Conservation (phyloP, 1,284 basidiomycete genomes). For the Vanrija humicola region DNA sequence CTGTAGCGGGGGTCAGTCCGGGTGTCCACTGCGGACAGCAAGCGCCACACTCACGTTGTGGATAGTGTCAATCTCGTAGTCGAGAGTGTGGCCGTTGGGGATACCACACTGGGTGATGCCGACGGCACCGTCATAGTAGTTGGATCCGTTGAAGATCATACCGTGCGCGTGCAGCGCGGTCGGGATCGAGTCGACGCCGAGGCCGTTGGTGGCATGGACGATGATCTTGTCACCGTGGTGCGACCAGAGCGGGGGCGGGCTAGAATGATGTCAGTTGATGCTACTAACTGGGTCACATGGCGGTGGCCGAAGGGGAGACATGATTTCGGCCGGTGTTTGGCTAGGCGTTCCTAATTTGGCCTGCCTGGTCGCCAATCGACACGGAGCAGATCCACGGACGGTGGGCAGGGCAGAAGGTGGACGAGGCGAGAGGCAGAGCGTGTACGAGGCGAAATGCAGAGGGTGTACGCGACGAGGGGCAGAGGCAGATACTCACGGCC, state of each 20-base stretch:
- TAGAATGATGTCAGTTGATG: conserved; percentile 35
- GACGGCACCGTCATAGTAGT: conserved; percentile 83
- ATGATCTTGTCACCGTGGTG: conserved; percentile 60
- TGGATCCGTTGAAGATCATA: conserved; percentile 82
- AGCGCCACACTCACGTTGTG: conserved; percentile 4
- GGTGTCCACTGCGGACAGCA: too few relatives aligned
- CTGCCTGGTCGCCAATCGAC: not conserved
- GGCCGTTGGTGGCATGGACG: conserved; percentile 68
- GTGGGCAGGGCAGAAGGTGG: too few relatives aligned
- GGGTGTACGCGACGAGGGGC: too few relatives aligned
- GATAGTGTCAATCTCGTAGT: conserved; percentile 71
- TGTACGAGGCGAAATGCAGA: too few relatives aligned
- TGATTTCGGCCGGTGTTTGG: not conserved
- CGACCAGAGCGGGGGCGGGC: conserved; percentile 74
- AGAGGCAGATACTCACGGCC: conserved; percentile 64
- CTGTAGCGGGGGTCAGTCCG: conserved; percentile 10
- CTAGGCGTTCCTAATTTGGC: not conserved
- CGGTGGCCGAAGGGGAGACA: not conserved
- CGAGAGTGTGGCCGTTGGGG: conserved; percentile 67
- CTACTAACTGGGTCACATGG: too few relatives aligned
- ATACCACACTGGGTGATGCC: conserved; percentile 84
- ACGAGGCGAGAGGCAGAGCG: too few relatives aligned
- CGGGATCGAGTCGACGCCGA: conserved; percentile 59
- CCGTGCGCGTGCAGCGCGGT: conserved; percentile 71
- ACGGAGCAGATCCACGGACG: too few relatives aligned